Base-by-base conservation (phyloP, 306 rosid genomes). In the Trifolium fragiferum region DNA sequence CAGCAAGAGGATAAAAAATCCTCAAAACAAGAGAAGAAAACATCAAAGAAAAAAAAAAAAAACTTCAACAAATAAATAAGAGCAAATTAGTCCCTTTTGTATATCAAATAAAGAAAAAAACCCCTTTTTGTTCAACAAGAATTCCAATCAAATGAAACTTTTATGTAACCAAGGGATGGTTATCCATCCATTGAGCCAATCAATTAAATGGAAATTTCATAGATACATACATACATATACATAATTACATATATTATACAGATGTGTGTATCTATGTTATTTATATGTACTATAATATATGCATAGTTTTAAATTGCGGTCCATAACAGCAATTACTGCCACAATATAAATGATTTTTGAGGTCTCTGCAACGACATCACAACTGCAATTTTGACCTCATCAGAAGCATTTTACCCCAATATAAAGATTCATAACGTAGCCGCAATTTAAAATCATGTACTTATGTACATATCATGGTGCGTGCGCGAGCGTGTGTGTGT, bases 1-100 rank as follows among this genome's bases (percentile, higher is more conserved):
- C 76, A 65, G 74, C 54, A 55, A 15, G 30, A 38, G 58, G 47
- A 66, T 35, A 14, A 40, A 14, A 14, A 61, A 27, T 44, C 68
- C 78, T 27, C 64, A 20, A 14, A 83, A 83, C 25, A 70, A 64
- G 57, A 78, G n/a, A n/a, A 58, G 32, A 70, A 76, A 78, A 54
- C 55, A 66, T n/a, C 27, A 58, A 73, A 74, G 18, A 47, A 18
- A 23, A 19, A 47, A 18, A 23, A 19, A 68, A 40, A 75, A 9
- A 38, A 35, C 57, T 10, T 16, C 58, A 55, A 16, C 47, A 57
- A 10, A 51, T 41, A 12, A 64, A 50, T 46, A 20, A 62, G 57
- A 69, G 46, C 14, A 64, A 75, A 68, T 19, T 46, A 72, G 30
- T 12, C 51, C 54, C 74, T 18, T 64, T 66, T 66, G 14, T 21